Evolutionary conservation across 2,329 filamentous ascomycete species (phyloP).

Genomic region (Fusarium clavum): DNA sequence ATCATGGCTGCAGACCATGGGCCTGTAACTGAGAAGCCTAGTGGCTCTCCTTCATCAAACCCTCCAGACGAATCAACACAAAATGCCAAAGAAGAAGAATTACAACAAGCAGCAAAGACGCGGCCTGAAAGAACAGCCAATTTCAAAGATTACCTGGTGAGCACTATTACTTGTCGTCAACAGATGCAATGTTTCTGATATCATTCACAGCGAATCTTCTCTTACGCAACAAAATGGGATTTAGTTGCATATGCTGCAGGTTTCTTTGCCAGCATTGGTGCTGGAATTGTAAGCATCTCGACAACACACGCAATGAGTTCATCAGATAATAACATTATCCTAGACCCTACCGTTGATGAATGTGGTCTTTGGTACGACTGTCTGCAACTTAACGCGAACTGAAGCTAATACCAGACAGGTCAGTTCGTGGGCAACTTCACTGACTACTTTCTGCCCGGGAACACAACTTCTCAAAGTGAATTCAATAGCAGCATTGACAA

Average conservation of each 20-base stretch:
- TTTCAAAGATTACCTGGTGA: slow-evolving; percentile 58
- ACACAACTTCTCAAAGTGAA: slow-evolving; percentile 49
- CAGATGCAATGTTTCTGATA: neutral
- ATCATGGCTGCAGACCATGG: slow-evolving; percentile 35
- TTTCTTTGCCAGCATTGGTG: slow-evolving; percentile 61
- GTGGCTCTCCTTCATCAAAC: slow-evolving; percentile 13
- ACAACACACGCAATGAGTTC: neutral
- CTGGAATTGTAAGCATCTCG: slow-evolving; percentile 53
- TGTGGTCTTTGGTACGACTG: slow-evolving; percentile 63
- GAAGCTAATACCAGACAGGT: slow-evolving; percentile 45
- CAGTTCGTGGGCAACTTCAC: slow-evolving; percentile 62
- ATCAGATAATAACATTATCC: neutral
- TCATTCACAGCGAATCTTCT: slow-evolving; percentile 59
- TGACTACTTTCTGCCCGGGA: slow-evolving; percentile 52
- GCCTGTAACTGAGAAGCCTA: slow-evolving; percentile 26
- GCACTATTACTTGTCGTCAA: neutral
- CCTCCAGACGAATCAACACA: slow-evolving; percentile 8
- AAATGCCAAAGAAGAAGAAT: slow-evolving; percentile 43
- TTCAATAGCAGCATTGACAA: slow-evolving; percentile 59
- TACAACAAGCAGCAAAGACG: slow-evolving; percentile 49
- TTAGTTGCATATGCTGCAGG: slow-evolving; percentile 61
- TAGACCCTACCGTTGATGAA: slow-evolving; percentile 69
- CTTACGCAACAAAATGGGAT: slow-evolving; percentile 66
- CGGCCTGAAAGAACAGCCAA: slow-evolving; percentile 59
- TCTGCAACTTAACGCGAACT: too few relatives aligned